phyloP scores from a whole-genome alignment of 495 filamentous ascomycete species.

The Tuber magnatum region DNA sequence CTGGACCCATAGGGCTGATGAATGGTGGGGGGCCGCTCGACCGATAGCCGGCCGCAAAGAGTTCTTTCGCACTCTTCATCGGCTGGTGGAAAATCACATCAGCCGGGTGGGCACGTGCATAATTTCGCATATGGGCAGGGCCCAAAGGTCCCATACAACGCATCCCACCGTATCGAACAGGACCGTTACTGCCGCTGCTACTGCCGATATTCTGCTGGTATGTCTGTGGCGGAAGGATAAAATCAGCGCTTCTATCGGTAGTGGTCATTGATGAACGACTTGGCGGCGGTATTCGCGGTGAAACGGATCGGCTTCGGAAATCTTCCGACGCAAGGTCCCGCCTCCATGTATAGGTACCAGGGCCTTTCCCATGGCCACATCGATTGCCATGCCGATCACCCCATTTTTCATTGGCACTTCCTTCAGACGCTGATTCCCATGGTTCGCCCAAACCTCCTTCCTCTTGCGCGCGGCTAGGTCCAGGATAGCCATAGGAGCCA shows the following conservation, averaged over 20 bases:
- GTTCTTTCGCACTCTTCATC: constrained; percentile 24
- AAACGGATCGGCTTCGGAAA: constrained; percentile 24
- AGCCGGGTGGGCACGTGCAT: constrained; percentile 18
- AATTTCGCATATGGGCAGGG: constrained; percentile 11
- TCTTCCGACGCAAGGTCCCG: constrained; percentile 15
- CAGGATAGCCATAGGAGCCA: background rate
- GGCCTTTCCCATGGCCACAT: constrained; percentile 27
- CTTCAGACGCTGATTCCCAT: constrained; percentile 1
- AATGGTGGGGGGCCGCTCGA: constrained; percentile 23
- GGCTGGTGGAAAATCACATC: constrained; percentile 30
- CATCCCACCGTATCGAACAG: constrained; percentile 32
- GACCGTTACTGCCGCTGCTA: constrained; percentile 27
- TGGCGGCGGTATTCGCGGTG: constrained; percentile 26
- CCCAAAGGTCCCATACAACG: constrained; percentile 37
- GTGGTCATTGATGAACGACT: constrained; percentile 35
- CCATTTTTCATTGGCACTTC: background rate
- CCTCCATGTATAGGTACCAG: constrained; percentile 31
- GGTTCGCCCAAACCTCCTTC: background rate
- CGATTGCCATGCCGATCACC: constrained; percentile 10
- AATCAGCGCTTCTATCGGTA: constrained; percentile 31
- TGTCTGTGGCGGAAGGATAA: constrained; percentile 23
- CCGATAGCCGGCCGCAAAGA: constrained; percentile 23
- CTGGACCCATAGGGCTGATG: constrained; percentile 20
- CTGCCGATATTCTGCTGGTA: constrained; percentile 23
- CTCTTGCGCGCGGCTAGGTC: background rate